Conservation (phyloP, 306 rosid genomes). For the Alnus glutinosa region DNA sequence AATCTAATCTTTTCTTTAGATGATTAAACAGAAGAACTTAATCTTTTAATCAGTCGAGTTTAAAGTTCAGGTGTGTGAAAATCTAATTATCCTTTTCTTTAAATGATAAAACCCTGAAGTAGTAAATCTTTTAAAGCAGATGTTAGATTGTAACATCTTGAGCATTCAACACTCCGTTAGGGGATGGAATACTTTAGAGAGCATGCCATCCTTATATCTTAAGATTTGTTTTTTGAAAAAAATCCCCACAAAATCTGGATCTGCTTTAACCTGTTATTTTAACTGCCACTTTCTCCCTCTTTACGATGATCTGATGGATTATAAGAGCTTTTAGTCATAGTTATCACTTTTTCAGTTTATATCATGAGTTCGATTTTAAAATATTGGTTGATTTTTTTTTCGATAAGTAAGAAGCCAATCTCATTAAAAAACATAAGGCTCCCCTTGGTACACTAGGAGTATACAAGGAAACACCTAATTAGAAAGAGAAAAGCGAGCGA, state of each 20-base stretch:
- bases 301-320: background rate
- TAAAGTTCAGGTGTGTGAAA: background rate
- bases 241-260: background rate
- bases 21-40: background rate
- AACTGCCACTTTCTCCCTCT: background rate
- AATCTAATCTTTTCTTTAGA: background rate
- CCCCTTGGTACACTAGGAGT: no score
- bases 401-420: no score
- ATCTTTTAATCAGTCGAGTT: background rate
- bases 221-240: background rate
- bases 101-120: background rate
- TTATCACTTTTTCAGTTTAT: background rate
- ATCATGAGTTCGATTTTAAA: background rate
- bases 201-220: background rate
- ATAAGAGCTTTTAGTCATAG: no score
- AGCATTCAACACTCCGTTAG: background rate
- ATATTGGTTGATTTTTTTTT: background rate
- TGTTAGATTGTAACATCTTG: background rate
- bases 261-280: background rate
- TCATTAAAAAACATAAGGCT: no score
- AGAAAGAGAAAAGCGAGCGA: no score
- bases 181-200: background rate
- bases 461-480: no score
- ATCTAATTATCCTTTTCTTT: background rate
- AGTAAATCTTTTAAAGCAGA: background rate